phyloP scores from a whole-genome alignment of 2,329 filamentous ascomycete genomes.

The Claviceps sp. region DNA sequence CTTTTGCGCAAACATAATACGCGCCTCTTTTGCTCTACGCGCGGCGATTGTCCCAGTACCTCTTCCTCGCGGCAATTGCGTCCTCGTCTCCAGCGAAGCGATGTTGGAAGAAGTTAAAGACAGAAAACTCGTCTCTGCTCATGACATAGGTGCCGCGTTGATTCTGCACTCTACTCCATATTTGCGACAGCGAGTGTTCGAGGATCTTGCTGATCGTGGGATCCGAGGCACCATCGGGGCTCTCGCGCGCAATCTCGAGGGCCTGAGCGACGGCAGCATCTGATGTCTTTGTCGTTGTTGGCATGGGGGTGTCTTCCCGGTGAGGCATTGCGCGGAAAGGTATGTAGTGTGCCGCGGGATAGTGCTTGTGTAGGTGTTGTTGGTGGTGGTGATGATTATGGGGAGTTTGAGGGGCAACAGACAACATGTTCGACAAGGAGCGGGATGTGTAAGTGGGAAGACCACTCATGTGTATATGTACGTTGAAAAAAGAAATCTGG shows the following conservation, averaged over 20 bases:
- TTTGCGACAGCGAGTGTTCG: slow-evolving; percentile 45
- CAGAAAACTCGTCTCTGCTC: slow-evolving; percentile 62
- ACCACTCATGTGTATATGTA: slow-evolving; percentile 10
- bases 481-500: background rate
- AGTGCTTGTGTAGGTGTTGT: slow-evolving; percentile 1
- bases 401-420: slow-evolving; percentile 9
- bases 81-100: slow-evolving; percentile 43
- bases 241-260: slow-evolving; percentile 64
- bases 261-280: slow-evolving; percentile 46
- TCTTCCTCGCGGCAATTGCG: slow-evolving; percentile 33
- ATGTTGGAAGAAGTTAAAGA: slow-evolving; percentile 74
- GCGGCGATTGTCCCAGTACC: slow-evolving; percentile 38
- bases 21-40: slow-evolving; percentile 13
- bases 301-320: slow-evolving; percentile 9
- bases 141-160: slow-evolving; percentile 61
- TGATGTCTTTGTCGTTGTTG: slow-evolving; percentile 11
- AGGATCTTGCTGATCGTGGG: slow-evolving; percentile 50
- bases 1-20: background rate
- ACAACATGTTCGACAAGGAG: slow-evolving; percentile 10
- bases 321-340: slow-evolving; percentile 10
- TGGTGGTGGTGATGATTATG: slow-evolving; percentile 6
- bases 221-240: slow-evolving; percentile 51
- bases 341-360: background rate
- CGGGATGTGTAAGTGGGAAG: slow-evolving; percentile 1
- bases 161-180: slow-evolving; percentile 55